A percentile compares a stretch with the other conserved stretches of the same genome.
phyloP scores from a whole-genome alignment of 352 stramenopile genomes.

The Globisporangium middletonii region DNA sequence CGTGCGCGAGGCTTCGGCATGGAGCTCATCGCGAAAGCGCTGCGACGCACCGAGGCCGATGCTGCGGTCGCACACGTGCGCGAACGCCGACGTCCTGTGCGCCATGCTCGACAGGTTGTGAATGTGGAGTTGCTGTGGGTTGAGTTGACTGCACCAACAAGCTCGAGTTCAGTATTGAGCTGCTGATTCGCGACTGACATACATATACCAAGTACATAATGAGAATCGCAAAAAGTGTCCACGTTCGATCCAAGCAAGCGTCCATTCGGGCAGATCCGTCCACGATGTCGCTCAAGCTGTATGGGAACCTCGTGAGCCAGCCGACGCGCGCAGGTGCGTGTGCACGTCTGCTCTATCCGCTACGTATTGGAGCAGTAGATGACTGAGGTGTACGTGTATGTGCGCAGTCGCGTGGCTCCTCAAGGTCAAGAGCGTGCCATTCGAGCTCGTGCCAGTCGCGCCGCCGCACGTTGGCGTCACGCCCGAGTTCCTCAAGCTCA shows the following conservation, averaged over 20 bases:
- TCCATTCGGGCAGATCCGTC: neutral
- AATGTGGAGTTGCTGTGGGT: no score
- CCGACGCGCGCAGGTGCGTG: slow-evolving; percentile 48
- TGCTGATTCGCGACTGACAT: no score
- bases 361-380: no score
- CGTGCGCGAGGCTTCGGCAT: slow-evolving; percentile 17
- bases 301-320: slow-evolving; percentile 54
- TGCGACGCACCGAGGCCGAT: slow-evolving; percentile 26
- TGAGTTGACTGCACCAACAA: no score
- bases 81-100: slow-evolving; percentile 29
- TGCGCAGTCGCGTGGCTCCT: slow-evolving; percentile 21
- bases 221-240: no score
- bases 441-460: slow-evolving; percentile 8
- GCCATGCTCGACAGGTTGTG: neutral
- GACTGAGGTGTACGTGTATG: no score
- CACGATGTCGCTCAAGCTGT: slow-evolving; percentile 42
- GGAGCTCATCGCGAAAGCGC: slow-evolving; percentile 35
- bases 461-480: slow-evolving; percentile 13
- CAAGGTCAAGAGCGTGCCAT: slow-evolving; percentile 30
- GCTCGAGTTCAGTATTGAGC: no score
- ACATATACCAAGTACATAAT: no score
- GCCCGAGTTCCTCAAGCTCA: slow-evolving; percentile 45
- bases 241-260: no score
- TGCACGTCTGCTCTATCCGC: no score
- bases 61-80: slow-evolving; percentile 47